Percentiles rank a stretch among this genome's conserved stretches.
These are phyloP conservation scores for Mortierella sp. DNA, from an alignment of 371 early-diverging fungal genomes.

Conservation along the genomic window DNA sequence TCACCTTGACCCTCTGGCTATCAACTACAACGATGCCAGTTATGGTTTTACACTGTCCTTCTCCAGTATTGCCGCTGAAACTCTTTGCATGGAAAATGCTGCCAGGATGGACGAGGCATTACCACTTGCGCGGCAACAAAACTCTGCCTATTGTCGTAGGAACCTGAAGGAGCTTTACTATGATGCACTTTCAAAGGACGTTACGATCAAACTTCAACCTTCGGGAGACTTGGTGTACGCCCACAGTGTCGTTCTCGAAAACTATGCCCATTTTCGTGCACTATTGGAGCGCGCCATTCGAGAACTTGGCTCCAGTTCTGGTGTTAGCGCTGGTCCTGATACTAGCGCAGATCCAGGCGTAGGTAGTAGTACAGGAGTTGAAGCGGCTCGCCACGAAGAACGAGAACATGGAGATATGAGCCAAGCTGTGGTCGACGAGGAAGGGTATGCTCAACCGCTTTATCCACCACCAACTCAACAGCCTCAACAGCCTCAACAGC, in stretches of 20 bases:
- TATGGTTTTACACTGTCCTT: slow-evolving; percentile 49
- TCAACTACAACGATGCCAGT: slow-evolving; percentile 43
- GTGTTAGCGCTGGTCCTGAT: not conserved
- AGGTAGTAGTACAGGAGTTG: not conserved
- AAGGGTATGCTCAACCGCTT: slow-evolving; percentile 47
- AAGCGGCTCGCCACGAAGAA: not conserved
- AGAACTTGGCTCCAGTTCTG: not conserved
- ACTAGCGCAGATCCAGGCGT: not conserved
- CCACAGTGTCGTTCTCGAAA: slow-evolving; percentile 44
- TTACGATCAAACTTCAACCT: slow-evolving; percentile 26
- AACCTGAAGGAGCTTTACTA: slow-evolving; percentile 45
- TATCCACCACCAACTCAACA: not conserved
- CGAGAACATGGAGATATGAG: not conserved
- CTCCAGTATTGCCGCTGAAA: slow-evolving; percentile 11
- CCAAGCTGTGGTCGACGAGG: slow-evolving; percentile 28
- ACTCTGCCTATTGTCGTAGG: slow-evolving; percentile 48
- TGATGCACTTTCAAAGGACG: slow-evolving; percentile 38
- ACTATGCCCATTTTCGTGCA: slow-evolving; percentile 29
- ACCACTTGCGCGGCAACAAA: slow-evolving; percentile 33
- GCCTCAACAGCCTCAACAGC: slow-evolving; percentile 11
- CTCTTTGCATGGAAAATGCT: slow-evolving; percentile 3
- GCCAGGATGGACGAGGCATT: slow-evolving; percentile 19
- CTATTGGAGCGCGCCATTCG: slow-evolving; percentile 4
- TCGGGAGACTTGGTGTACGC: slow-evolving; percentile 24
- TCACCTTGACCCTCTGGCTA: slow-evolving; percentile 31